Conservation (phyloP, 2,329 filamentous ascomycete genomes). For the Knoxdaviesia capensis region DNA sequence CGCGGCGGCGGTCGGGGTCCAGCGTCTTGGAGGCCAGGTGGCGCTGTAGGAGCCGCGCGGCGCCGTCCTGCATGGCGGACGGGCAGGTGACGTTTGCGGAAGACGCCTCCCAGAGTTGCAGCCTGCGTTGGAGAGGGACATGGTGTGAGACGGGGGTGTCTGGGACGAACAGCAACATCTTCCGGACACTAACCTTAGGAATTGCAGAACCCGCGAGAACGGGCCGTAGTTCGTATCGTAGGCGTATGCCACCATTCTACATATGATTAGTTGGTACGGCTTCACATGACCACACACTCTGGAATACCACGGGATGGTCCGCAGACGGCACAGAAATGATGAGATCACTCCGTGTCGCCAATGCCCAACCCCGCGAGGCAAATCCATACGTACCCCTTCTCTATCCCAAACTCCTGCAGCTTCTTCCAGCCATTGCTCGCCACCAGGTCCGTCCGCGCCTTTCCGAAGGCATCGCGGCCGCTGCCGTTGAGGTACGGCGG, state of each 20-base stretch:
- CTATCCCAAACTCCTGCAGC: conserved; percentile 36
- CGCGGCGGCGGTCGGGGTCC: conserved; percentile 13
- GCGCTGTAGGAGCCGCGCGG: conserved; percentile 26
- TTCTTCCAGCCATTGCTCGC: conserved; percentile 47
- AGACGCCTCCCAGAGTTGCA: conserved; percentile 38
- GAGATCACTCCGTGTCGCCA: neutral
- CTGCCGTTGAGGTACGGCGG: conserved; percentile 36
- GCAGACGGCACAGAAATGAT: too few species aligned
- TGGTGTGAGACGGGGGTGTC: too few species aligned
- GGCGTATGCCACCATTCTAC: conserved; percentile 33
- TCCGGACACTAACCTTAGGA: conserved; percentile 20
- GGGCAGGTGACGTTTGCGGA: conserved; percentile 43
- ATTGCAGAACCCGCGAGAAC: conserved; percentile 37
- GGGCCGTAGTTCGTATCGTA: conserved; percentile 31
- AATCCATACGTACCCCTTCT: conserved; percentile 22
- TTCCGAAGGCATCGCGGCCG: conserved; percentile 41
- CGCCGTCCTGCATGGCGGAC: conserved; percentile 46
- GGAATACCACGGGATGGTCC: too few species aligned
- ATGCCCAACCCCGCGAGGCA: neutral
- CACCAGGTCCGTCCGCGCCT: conserved; percentile 35
- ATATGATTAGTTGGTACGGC: too few species aligned
- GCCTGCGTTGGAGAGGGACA: conserved; percentile 6
- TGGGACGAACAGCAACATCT: neutral
- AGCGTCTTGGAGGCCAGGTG: conserved; percentile 17
- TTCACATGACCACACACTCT: too few species aligned